A percentile compares a stretch with the other conserved stretches of the same genome.
phyloP scores from a whole-genome alignment of 345 rosid species.

The Dipteronia sinensis region DNA sequence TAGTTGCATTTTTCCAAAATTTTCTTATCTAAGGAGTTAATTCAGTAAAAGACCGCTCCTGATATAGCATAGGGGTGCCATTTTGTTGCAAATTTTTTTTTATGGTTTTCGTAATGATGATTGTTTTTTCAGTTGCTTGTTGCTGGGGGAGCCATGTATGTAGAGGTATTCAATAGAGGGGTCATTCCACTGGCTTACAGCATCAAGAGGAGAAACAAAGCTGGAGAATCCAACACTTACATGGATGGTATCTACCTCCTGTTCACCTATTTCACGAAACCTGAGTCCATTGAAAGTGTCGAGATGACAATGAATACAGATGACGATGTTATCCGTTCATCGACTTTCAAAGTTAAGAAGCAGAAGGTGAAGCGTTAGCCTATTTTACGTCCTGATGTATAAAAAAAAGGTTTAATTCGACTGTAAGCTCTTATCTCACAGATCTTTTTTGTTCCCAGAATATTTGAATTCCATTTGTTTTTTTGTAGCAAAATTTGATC shows the following conservation, averaged over 20 bases:
- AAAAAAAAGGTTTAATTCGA: conserved; percentile 3
- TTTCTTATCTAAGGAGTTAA: not conserved
- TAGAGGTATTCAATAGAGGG: conserved; percentile 96
- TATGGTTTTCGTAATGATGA: conserved; percentile 5
- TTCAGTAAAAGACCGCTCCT: too few relatives aligned
- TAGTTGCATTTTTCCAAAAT: not conserved
- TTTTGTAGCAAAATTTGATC: conserved; percentile 22
- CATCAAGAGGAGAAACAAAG: conserved; percentile 87
- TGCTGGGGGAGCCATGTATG: conserved; percentile 98
- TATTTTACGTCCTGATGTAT: not conserved
- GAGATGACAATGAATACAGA: conserved; percentile 56
- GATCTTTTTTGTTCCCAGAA: conserved; percentile 5
- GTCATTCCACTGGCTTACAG: conserved; percentile 86
- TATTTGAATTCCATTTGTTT: conserved; percentile 17
- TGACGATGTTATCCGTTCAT: conserved; percentile 74
- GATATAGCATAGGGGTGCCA: not conserved
- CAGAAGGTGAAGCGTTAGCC: conserved; percentile 68
- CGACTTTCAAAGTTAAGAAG: conserved; percentile 71
- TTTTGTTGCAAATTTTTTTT: not conserved
- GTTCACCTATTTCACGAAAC: conserved; percentile 88
- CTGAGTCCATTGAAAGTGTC: conserved; percentile 64
- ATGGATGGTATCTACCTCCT: conserved; percentile 91
- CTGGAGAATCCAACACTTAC: conserved; percentile 77
- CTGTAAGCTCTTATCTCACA: conserved; percentile 18
- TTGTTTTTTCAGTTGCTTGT: conserved; percentile 68